A percentile compares a stretch with the other conserved stretches of the same genome.
phyloP scores from a whole-genome alignment of 2,329 filamentous ascomycete species.

The Graphilbum sp. region DNA sequence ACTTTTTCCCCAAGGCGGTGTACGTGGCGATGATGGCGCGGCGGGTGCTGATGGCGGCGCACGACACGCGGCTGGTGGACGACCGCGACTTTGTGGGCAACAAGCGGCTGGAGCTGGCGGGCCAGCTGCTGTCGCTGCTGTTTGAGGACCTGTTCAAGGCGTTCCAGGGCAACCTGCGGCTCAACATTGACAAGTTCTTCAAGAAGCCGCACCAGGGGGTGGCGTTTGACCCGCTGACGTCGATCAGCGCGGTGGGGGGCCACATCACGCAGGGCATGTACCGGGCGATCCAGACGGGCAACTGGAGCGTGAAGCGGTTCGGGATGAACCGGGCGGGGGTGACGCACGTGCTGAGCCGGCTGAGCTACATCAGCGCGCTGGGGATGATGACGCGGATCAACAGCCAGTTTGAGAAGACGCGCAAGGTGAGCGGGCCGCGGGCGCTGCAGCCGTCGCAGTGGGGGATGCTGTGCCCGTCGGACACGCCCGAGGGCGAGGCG shows the following conservation, averaged over 20 bases:
- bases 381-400: constrained; percentile 99
- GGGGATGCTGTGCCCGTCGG: constrained; percentile 92
- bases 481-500: constrained; percentile 96
- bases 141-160: constrained; percentile 98
- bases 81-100: constrained; percentile 97
- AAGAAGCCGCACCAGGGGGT: constrained; percentile 86
- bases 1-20: constrained; percentile 92
- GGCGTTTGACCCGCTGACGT: constrained; percentile 71
- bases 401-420: constrained; percentile 96
- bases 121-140: constrained; percentile 79
- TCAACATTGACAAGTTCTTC: constrained; percentile 86
- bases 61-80: constrained; percentile 78
- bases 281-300: constrained; percentile 89
- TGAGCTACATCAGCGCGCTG: constrained; percentile 91
- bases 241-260: constrained; percentile 70
- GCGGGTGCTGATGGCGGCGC: constrained; percentile 58
- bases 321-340: constrained; percentile 97
- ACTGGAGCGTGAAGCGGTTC: constrained; percentile 96
- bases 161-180: constrained; percentile 76
- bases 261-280: constrained; percentile 89
- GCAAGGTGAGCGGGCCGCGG: constrained; percentile 90
- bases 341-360: constrained; percentile 83
- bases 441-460: constrained; percentile 95
- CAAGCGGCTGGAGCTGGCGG: constrained; percentile 86
- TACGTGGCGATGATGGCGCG: constrained; percentile 96